Conservation (phyloP, 2,329 filamentous ascomycete species). For the Aspergillus nomiae region DNA sequence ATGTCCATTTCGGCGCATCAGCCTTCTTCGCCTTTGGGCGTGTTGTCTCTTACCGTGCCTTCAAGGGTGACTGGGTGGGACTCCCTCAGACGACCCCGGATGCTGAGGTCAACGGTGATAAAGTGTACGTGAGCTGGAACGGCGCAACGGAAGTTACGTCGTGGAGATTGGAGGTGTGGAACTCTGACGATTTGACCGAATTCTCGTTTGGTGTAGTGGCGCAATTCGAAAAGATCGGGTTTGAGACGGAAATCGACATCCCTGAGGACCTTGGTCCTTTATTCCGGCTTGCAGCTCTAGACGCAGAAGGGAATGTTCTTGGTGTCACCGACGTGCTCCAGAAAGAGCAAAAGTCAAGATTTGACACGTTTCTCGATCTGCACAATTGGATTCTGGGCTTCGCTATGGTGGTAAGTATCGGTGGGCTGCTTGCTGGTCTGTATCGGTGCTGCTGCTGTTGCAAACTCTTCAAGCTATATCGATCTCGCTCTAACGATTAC, state of each 20-base stretch:
- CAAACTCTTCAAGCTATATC: conserved; percentile 4
- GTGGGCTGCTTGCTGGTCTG: conserved; percentile 18
- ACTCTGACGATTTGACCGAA: conserved; percentile 10
- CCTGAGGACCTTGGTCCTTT: conserved; percentile 15
- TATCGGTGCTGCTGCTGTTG: conserved; percentile 13
- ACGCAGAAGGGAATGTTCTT: conserved; percentile 18
- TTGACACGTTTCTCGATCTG: conserved; percentile 11
- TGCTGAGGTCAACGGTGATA: conserved; percentile 27
- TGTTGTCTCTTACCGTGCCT: conserved; percentile 58
- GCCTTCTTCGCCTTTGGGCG: conserved; percentile 33
- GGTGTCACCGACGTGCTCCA: conserved; percentile 21
- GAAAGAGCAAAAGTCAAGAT: background rate
- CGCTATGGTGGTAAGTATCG: conserved; percentile 13
- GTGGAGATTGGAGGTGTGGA: conserved; percentile 32
- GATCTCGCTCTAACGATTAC: conserved; percentile 15
- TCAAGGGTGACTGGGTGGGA: conserved; percentile 57
- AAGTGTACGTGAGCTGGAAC: conserved; percentile 49
- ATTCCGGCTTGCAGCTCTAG: conserved; percentile 26
- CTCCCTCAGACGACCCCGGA: conserved; percentile 42
- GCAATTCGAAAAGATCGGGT: conserved; percentile 29
- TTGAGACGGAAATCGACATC: conserved; percentile 33
- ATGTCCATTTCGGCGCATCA: conserved; percentile 50
- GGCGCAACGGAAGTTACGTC: conserved; percentile 45
- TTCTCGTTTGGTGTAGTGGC: conserved; percentile 19
- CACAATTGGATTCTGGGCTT: conserved; percentile 16